Conservation (phyloP, 306 rosid genomes). For the Gleditsia sinensis region DNA sequence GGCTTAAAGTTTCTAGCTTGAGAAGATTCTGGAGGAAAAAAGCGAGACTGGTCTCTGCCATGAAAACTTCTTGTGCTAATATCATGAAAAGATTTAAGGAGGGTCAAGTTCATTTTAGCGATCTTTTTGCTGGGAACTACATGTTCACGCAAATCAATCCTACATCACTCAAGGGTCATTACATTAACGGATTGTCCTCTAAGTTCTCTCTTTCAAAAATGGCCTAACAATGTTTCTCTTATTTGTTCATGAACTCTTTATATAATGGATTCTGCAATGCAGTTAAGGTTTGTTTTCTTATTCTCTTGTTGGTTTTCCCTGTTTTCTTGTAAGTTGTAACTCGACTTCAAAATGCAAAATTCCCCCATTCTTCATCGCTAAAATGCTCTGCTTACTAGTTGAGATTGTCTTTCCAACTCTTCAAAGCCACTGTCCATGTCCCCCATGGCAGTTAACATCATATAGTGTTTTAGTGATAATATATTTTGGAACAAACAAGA, state of each 20-base stretch:
- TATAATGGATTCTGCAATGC: neutral
- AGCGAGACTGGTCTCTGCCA: constrained; percentile 28
- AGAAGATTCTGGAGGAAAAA: constrained; percentile 48
- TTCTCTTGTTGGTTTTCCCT: neutral
- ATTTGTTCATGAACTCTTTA: neutral
- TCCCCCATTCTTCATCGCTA: neutral
- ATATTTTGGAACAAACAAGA: too few relatives aligned
- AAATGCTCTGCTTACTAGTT: neutral
- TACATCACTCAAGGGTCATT: constrained; percentile 21
- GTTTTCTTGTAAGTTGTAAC: neutral
- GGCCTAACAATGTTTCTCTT: neutral
- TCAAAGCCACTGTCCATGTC: too few relatives aligned
- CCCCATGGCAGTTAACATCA: too few relatives aligned
- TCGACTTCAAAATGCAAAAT: neutral
- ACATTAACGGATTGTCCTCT: neutral
- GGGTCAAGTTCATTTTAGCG: constrained; percentile 45
- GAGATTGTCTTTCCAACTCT: too few relatives aligned
- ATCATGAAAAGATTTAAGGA: constrained; percentile 39
- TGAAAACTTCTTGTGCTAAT: constrained; percentile 29
- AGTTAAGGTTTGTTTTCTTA: constrained; percentile 1
- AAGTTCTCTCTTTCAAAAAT: constrained; percentile 22
- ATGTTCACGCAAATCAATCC: constrained; percentile 52
- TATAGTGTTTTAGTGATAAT: too few relatives aligned
- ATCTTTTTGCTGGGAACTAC: constrained; percentile 57
- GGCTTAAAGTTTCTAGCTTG: constrained; percentile 49